Evolutionary conservation across 2,329 filamentous ascomycete species (phyloP), one percentile per base, ranked within the genome.

Genomic region (Cadophora gregata): DNA sequence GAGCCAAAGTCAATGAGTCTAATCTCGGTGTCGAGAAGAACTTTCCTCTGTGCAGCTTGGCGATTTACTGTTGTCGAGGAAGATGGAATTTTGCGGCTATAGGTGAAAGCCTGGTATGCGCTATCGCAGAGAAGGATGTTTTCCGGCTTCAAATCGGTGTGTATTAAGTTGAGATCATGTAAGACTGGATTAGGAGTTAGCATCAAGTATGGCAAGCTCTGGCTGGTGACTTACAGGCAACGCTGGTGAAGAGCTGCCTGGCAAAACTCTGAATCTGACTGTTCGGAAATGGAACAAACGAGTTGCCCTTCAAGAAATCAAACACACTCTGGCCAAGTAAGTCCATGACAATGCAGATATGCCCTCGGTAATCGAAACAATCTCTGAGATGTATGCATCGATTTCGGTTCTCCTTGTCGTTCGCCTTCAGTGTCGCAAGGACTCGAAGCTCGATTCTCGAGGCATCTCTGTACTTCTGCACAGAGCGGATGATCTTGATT

Each of bases 191-290:
- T 16, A 67, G n/a, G 77, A 21, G 64, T 79, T 70, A 76, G 67
- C 64, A 60, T 24, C 1, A 10, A 65, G 21, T 50, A 10, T 64
- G 33, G 27, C 61, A 50, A 56, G 27, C 1, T 36, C 31, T 19
- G 14, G n/a, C 45, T 31, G 10, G n/a, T 53, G 51, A 88, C 93
- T 85, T 82, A 97, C 93, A 99, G 66, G 96, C 96, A 75, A 99
- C 96, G 75, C 95, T 98, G n/a, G 95, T 98, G 69, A 99, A 92
- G 19, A 99, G 84, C 78, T 99, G 96, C 59, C 95, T 89, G 58
- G 96, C 96, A 83, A 99, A 98, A 77, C 88, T 95, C 79, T 98
- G 96, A 67, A 99, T 99, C 79, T 99, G 96, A 72, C 94, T 97
- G 83, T 96, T 98, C 14, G 96, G 96, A 76, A 99, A 99, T 0